These are phyloP conservation scores for Phalaenopsis equestris DNA, from an alignment of 106 monocot species.

Conservation along the genomic window DNA sequence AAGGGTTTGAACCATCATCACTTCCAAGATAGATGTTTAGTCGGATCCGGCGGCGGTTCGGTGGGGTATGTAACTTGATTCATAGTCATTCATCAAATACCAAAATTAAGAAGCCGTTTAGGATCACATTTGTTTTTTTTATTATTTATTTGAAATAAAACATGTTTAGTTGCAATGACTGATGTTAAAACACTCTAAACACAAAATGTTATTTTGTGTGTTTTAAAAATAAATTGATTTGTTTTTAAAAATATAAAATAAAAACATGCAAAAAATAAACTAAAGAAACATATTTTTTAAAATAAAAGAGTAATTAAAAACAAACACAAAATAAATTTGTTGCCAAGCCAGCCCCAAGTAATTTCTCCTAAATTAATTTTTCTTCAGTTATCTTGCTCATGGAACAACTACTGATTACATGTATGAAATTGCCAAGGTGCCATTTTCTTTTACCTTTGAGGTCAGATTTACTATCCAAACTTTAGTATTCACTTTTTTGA, in stretches of 20 bases:
- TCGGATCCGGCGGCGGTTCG: constrained; percentile 88
- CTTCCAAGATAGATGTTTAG: constrained; percentile 60
- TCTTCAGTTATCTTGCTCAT: constrained; percentile 84
- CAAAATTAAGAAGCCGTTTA: not conserved
- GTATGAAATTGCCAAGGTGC: constrained; percentile 74
- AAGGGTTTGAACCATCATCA: constrained; percentile 63
- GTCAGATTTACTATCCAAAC: constrained; percentile 22
- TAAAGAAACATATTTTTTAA: too few relatives aligned
- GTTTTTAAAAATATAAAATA: too few relatives aligned
- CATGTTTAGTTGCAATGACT: too few relatives aligned
- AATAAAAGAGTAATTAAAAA: too few relatives aligned
- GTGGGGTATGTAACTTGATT: constrained; percentile 63
- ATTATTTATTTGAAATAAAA: too few relatives aligned
- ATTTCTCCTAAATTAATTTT: not conserved
- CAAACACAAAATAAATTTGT: too few relatives aligned
- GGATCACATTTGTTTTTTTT: too few relatives aligned
- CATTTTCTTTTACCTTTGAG: constrained; percentile 92
- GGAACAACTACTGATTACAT: constrained; percentile 97
- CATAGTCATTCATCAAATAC: not conserved
- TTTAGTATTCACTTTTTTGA: not conserved
- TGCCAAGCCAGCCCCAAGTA: too few relatives aligned
- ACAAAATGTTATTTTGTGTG: too few relatives aligned
- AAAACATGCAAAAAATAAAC: too few relatives aligned
- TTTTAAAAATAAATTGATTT: too few relatives aligned
- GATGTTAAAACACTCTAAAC: too few relatives aligned